Base-by-base conservation (phyloP, 208 protist species). In the Acanthamoeba triangularis region DNA sequence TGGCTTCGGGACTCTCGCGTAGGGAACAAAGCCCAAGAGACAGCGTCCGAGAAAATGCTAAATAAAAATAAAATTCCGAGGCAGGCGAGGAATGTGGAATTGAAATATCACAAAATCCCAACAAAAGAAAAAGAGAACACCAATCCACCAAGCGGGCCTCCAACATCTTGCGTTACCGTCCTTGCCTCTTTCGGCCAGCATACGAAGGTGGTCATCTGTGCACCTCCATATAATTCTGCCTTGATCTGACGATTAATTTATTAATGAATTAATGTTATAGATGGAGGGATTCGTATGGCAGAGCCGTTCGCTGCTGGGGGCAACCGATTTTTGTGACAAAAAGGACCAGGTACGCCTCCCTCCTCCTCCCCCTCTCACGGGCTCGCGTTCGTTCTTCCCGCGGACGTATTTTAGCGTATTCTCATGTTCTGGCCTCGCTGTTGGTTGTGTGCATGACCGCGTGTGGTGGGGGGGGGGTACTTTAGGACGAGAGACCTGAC, bases 261-360 rank as follows among this genome's bases (percentile, higher is more conserved):
- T 61, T 61, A 13, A 61, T 61, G n/a, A n/a, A n/a, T n/a, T n/a
- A n/a, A n/a, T n/a, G n/a, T 61, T 25, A 59, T 61, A 69, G 63
- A 69, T 69, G 63, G 63, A 69, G 63, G n/a, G n/a, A 33, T 33
- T 69, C 63, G 63, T 69, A 33, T 69, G 63, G 63, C 63, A 33
- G 25, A 69, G 63, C n/a, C 63, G 63, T 33, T 69, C 63, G n/a
- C 63, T 69, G 63, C 28, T 69, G 63, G 63, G 63, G 8, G 63
- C 63, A 14, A 33, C 63, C 6, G 63, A 69, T 0, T 69, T n/a
- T 25, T 69, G 63, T 25, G 63, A 69, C 23, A 28, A 69, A 25
- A 33, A 33, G 63, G 63, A 69, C 28, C 63, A 69, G 63, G 63
- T 69, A 69, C 18, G 8, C 54, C 54, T 61, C 25, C 18, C 23